Conservation (phyloP, 345 rosid genomes). For the Eucalyptus pumila region DNA sequence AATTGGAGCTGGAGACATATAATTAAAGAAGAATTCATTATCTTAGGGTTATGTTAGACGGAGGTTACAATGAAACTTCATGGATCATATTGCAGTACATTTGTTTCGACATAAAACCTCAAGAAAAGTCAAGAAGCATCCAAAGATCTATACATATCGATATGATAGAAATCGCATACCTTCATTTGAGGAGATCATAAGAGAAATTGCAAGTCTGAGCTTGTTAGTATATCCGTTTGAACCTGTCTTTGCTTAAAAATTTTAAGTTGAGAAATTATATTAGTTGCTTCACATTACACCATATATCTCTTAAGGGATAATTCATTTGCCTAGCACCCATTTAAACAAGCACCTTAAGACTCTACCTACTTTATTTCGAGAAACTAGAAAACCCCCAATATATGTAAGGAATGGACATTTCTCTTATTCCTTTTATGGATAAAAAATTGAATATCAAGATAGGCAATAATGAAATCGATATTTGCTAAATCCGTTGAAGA, state of each 20-base stretch:
- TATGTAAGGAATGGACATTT: not conserved
- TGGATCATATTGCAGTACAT: not conserved
- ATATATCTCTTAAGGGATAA: not conserved
- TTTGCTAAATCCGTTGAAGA: not conserved
- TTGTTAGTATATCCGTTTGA: not conserved
- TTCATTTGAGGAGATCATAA: accelerated
- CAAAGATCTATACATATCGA: not conserved
- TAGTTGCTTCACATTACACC: not conserved
- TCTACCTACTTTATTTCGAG: not conserved
- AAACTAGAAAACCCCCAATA: not conserved
- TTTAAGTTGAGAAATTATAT: not conserved
- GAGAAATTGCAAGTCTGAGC: accelerated
- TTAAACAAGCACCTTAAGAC: not conserved
- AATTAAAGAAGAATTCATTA: not conserved
- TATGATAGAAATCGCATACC: not conserved
- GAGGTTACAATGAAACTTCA: not conserved
- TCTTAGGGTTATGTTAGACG: not conserved
- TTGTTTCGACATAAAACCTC: not conserved
- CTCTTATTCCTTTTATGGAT: not conserved
- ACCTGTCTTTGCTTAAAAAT: not conserved
- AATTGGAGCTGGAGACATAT: not conserved
- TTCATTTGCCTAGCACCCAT: not conserved
- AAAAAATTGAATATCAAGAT: not conserved
- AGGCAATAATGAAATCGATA: not conserved
- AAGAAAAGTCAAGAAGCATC: not conserved